A percentile compares a stretch with the other conserved stretches of the same genome.
phyloP scores from a whole-genome alignment of 1,284 basidiomycete species.

The Dichomitus squalens region DNA sequence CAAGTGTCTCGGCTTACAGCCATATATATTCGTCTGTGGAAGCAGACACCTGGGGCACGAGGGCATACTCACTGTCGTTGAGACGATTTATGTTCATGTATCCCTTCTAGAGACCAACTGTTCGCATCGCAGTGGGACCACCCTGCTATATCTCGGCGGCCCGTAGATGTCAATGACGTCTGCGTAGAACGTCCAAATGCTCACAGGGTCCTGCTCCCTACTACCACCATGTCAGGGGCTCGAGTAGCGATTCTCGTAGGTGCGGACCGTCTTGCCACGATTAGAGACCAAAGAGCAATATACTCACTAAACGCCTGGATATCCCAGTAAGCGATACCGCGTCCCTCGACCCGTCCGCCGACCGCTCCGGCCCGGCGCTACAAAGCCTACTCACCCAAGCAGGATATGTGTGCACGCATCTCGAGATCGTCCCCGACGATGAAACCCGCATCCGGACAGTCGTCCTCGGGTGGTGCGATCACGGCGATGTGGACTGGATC shows the following conservation, averaged over 20 bases:
- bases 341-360: constrained; percentile 49
- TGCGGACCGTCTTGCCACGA: constrained; percentile 5
- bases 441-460: constrained; percentile 47
- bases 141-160: too few relatives aligned
- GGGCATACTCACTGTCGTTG: too few relatives aligned
- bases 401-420: constrained; percentile 41
- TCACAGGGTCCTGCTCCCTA: not conserved
- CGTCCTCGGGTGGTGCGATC: constrained; percentile 49
- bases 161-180: constrained; percentile 1
- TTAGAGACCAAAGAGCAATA: not conserved
- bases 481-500: constrained; percentile 63
- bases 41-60: too few relatives aligned
- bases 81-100: too few relatives aligned
- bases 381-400: constrained; percentile 46
- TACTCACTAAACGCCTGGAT: not conserved
- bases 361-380: constrained; percentile 69
- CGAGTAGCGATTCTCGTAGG: constrained; percentile 36
- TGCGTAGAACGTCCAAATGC: not conserved
- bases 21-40: too few relatives aligned
- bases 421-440: constrained; percentile 65
- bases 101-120: too few relatives aligned
- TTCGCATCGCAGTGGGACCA: too few relatives aligned
- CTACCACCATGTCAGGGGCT: constrained; percentile 27
- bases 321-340: constrained; percentile 69
- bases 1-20: too few relatives aligned